A percentile compares a stretch with the other conserved stretches of the same genome.
Evolutionary conservation across 1,284 basidiomycete genomes (phyloP).

Genomic region (Irpex rosettiformis): DNA sequence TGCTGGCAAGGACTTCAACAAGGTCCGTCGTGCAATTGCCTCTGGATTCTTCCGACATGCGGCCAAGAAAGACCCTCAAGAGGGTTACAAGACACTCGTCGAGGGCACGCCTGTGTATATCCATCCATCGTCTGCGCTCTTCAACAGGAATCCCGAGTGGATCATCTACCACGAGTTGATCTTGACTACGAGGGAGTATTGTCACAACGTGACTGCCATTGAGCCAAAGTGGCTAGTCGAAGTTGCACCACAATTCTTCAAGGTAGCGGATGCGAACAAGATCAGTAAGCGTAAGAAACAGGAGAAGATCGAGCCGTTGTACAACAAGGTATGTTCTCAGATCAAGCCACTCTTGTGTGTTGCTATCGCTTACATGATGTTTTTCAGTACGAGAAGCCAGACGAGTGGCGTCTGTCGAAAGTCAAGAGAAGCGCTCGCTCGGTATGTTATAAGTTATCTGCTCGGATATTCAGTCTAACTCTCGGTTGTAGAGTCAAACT

Average conservation of each 20-base stretch:
- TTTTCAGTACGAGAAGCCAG: constrained; percentile 73
- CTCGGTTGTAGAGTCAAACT: constrained; percentile 65
- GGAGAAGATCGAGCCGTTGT: constrained; percentile 95
- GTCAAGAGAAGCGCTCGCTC: constrained; percentile 85
- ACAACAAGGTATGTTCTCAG: constrained; percentile 54
- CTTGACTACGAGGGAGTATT: constrained; percentile 84
- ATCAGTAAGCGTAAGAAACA: constrained; percentile 97
- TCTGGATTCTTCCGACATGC: constrained; percentile 96
- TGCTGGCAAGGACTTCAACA: constrained; percentile 90
- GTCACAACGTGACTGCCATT: constrained; percentile 93
- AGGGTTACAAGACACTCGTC: constrained; percentile 98
- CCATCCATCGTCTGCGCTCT: constrained; percentile 95
- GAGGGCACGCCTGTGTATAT: constrained; percentile 98
- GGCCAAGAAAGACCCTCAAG: constrained; percentile 92
- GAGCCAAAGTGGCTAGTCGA: constrained; percentile 99
- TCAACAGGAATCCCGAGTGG: constrained; percentile 89
- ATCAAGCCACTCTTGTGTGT: neutral
- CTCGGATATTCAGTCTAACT: neutral
- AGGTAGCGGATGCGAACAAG: constrained; percentile 92
- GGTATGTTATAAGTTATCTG: constrained; percentile 38
- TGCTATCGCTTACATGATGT: constrained; percentile 3
- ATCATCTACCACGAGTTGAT: constrained; percentile 77
- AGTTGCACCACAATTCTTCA: constrained; percentile 97
- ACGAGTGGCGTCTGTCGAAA: constrained; percentile 88
- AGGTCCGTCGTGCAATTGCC: constrained; percentile 92